phyloP scores from a whole-genome alignment of 2,329 filamentous ascomycete species.

The Stylonectria norvegica region DNA sequence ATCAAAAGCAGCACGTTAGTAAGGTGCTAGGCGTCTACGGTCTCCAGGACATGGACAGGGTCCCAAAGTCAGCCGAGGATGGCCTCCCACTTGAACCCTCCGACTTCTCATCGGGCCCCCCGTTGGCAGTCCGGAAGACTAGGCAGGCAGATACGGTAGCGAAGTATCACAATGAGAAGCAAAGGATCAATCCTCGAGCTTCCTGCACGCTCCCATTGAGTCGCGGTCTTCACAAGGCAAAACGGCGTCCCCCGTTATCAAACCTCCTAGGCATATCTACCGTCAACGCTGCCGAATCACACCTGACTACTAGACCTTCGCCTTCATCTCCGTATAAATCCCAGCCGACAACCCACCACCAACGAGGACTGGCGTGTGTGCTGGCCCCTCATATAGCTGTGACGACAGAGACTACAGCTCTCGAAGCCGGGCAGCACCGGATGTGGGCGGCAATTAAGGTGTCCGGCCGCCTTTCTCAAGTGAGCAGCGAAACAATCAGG shows the following conservation, averaged over 20 bases:
- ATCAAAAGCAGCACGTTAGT: no score
- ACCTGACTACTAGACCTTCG: no score
- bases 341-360: neutral
- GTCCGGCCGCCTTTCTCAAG: slow-evolving; percentile 36
- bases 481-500: neutral
- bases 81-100: no score
- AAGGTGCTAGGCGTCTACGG: no score
- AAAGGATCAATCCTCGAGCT: slow-evolving; percentile 4
- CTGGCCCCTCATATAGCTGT: slow-evolving; percentile 43
- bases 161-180: neutral
- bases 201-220: slow-evolving; percentile 11
- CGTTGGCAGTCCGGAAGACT: slow-evolving; percentile 18
- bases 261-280: slow-evolving; percentile 14
- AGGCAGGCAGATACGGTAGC: slow-evolving; percentile 9
- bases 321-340: no score
- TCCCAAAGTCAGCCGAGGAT: no score
- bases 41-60: no score
- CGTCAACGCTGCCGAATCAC: no score
- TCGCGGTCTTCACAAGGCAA: slow-evolving; percentile 13
- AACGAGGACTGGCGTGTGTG: slow-evolving; percentile 19
- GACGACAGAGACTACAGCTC: slow-evolving; percentile 38
- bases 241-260: slow-evolving; percentile 17
- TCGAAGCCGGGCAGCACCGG: slow-evolving; percentile 31
- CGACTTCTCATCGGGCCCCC: no score
- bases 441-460: slow-evolving; percentile 52